These are phyloP conservation scores for Leccinum longicurvipes DNA, from an alignment of 768 basidiomycete genomes.

Conservation along the genomic window DNA sequence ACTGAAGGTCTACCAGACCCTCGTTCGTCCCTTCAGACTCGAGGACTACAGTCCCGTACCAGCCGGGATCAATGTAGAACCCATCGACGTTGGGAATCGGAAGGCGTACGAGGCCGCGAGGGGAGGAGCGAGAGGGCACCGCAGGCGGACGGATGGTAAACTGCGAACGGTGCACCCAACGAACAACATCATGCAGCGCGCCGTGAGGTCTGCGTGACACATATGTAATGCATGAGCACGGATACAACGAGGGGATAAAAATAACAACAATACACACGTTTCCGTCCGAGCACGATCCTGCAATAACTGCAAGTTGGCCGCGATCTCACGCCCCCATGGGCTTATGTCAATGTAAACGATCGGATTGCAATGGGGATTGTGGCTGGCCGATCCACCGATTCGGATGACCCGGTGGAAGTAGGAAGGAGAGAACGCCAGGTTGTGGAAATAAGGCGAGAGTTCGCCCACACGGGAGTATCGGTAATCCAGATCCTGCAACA, in stretches of 20 bases:
- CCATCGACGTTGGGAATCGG: slow-evolving; percentile 55
- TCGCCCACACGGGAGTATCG: slow-evolving; percentile 74
- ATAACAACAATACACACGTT: slow-evolving; percentile 53
- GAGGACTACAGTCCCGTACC: slow-evolving; percentile 80
- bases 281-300: slow-evolving; percentile 77
- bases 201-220: slow-evolving; percentile 65
- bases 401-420: slow-evolving; percentile 87
- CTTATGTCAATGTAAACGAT: slow-evolving; percentile 70
- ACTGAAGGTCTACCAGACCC: slow-evolving; percentile 69
- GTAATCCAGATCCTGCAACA: slow-evolving; percentile 75
- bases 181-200: slow-evolving; percentile 72
- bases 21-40: slow-evolving; percentile 90
- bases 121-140: slow-evolving; percentile 30
- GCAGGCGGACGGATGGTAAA: slow-evolving; percentile 60
- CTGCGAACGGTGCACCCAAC: slow-evolving; percentile 80
- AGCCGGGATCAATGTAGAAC: slow-evolving; percentile 68
- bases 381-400: slow-evolving; percentile 34
- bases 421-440: slow-evolving; percentile 79
- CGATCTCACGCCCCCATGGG: slow-evolving; percentile 79
- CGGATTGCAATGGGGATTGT: slow-evolving; percentile 52
- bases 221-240: slow-evolving; percentile 4
- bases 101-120: slow-evolving; percentile 24
- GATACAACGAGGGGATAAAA: neutral
- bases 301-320: slow-evolving; percentile 66
- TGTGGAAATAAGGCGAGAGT: slow-evolving; percentile 75